A percentile compares a stretch with the other conserved stretches of the same genome.
These are phyloP conservation scores for Beverwykella pulmonaria DNA, from an alignment of 495 filamentous ascomycete genomes.

Conservation along the genomic window DNA sequence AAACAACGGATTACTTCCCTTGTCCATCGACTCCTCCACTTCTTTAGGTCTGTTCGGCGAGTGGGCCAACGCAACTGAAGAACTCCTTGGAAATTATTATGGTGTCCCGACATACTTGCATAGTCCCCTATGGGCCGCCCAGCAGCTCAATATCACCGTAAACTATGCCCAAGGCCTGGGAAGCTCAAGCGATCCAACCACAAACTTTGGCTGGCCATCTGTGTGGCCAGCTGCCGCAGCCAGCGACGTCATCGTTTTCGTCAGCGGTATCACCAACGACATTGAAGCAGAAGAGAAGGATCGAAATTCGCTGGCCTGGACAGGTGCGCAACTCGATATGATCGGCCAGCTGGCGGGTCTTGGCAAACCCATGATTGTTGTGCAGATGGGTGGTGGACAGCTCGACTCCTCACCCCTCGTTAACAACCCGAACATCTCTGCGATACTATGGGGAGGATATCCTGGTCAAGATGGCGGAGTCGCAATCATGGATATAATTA, in stretches of 20 bases:
- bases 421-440: slow-evolving; percentile 54
- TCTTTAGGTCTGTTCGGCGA: slow-evolving; percentile 62
- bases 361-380: slow-evolving; percentile 59
- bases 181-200: slow-evolving; percentile 49
- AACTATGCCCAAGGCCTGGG: slow-evolving; percentile 54
- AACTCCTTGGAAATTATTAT: slow-evolving; percentile 66
- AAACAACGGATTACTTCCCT: slow-evolving; percentile 61
- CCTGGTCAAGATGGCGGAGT: slow-evolving; percentile 62
- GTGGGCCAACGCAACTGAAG: slow-evolving; percentile 60
- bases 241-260: slow-evolving; percentile 60
- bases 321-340: slow-evolving; percentile 58
- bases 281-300: slow-evolving; percentile 61
- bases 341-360: slow-evolving; percentile 54
- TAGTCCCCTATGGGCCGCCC: slow-evolving; percentile 55
- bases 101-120: slow-evolving; percentile 60
- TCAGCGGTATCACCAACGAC: slow-evolving; percentile 60
- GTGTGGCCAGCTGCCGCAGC: slow-evolving; percentile 53
- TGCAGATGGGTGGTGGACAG: slow-evolving; percentile 59
- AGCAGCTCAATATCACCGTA: slow-evolving; percentile 52
- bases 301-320: slow-evolving; percentile 60
- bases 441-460: slow-evolving; percentile 62
- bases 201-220: slow-evolving; percentile 26
- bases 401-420: slow-evolving; percentile 39
- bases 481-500: slow-evolving; percentile 59
- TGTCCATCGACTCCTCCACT: slow-evolving; percentile 45